Base-by-base conservation (phyloP, 2,329 filamentous ascomycete genomes). In the Neocucurbitaria cava region DNA sequence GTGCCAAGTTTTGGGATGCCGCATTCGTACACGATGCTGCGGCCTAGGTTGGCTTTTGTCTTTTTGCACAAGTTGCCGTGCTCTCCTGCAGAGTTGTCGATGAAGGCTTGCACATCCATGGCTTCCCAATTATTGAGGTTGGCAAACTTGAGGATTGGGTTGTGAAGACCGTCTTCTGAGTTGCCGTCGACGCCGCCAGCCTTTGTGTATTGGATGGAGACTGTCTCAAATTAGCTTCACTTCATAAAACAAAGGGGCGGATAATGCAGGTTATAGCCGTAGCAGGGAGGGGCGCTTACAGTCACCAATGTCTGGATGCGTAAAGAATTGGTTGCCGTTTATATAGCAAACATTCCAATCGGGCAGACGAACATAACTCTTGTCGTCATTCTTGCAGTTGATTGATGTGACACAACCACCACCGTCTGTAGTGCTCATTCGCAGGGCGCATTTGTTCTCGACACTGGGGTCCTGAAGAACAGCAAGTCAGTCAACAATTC, bases 341-440 rank as follows among this genome's bases (percentile, higher is more conserved):
- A 49, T 20, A 31, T 43, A 49, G 36, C 47, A 49, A 2, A 49
- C 47, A 20, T 49, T 49, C 47, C 47, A 49, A 7, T n/a, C 47
- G 15, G 38, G 38, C 13, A 49, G 9, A 5, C 5, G 10, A 13
- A 17, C 30, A 9, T 26, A 43, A 23, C 5, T 9, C n/a, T 36
- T 35, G 21, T 49, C 39, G 39, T 11, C 28, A 9, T 18, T 18
- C 3, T 10, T 4, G 31, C 31, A 35, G 3, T 35, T n/a, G 31
- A 35, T 35, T 13, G 13, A n/a, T n/a, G 13, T 35, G 13, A 3
- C 3, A 35, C 31, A 35, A 35, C 17, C 17, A 4, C 31, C 31
- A n/a, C 31, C 31, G 17, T 42, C 38, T 10, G 5, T 13, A 17
- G 47, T 49, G 18, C n/a, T 20, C 15, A 35, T 31, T 26, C n/a